Percentiles rank a stretch among this genome's conserved stretches.
phyloP scores from a whole-genome alignment of 495 filamentous ascomycete genomes.

The Podospora bellae-mahoneyi region DNA sequence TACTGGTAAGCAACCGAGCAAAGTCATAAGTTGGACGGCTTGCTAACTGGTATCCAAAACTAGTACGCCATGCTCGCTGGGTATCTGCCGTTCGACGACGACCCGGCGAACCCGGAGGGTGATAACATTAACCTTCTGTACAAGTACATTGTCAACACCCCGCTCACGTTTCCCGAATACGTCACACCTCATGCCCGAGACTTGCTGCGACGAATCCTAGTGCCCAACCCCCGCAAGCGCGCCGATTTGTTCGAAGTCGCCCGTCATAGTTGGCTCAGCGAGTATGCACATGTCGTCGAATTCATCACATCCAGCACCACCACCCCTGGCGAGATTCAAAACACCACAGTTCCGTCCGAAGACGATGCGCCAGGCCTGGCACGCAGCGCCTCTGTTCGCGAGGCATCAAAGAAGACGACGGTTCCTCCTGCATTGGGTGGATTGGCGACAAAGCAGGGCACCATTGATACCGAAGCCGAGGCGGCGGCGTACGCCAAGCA shows the following conservation, averaged over 20 bases:
- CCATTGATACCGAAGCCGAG: slow-evolving; percentile 65
- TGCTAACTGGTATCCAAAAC: slow-evolving; percentile 4
- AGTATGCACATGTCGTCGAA: slow-evolving; percentile 90
- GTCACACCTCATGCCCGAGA: slow-evolving; percentile 96
- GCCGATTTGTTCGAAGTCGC: slow-evolving; percentile 97
- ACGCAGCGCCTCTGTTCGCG: slow-evolving; percentile 87
- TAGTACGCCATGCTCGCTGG: slow-evolving; percentile 99
- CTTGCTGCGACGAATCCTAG: slow-evolving; percentile 84
- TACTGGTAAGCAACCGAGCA: slow-evolving; percentile 67
- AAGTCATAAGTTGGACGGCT: not conserved
- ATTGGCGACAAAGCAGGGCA: slow-evolving; percentile 70
- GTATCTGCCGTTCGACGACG: slow-evolving; percentile 98
- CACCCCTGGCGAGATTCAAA: slow-evolving; percentile 78
- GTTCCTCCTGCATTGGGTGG: slow-evolving; percentile 59
- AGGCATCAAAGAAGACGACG: slow-evolving; percentile 67
- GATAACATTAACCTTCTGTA: slow-evolving; percentile 99
- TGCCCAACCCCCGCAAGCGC: slow-evolving; percentile 92
- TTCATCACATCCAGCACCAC: slow-evolving; percentile 96
- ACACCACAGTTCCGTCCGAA: slow-evolving; percentile 68
- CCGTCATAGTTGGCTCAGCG: slow-evolving; percentile 95
- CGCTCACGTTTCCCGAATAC: slow-evolving; percentile 97
- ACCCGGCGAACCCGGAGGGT: slow-evolving; percentile 96
- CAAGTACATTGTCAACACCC: slow-evolving; percentile 98
- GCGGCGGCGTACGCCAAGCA: slow-evolving; percentile 47
- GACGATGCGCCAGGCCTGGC: slow-evolving; percentile 59